A percentile compares a stretch with the other conserved stretches of the same genome.
Evolutionary conservation across 352 stramenopile genomes (phyloP).

Genomic region (Phytophthora sp.): DNA sequence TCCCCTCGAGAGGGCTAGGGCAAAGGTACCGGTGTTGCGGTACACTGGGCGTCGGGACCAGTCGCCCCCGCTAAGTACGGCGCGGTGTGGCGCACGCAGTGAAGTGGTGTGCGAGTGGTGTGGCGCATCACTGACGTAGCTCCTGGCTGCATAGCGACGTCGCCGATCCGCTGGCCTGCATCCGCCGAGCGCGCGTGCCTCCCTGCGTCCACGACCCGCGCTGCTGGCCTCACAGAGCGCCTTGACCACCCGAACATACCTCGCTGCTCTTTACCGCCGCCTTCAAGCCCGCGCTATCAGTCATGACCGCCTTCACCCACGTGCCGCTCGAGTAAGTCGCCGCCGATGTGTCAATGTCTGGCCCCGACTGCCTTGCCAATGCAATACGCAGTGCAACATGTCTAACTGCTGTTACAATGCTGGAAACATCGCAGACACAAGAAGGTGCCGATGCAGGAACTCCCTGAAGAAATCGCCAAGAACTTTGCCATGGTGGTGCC

Average conservation of each 20-base stretch:
- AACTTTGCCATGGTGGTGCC: constrained; percentile 59
- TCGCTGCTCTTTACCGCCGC: background rate
- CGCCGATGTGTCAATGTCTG: background rate
- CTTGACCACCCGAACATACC: constrained; percentile 6
- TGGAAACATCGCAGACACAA: constrained; percentile 56
- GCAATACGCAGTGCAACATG: background rate
- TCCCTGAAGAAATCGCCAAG: constrained; percentile 48
- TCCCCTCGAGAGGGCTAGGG: background rate
- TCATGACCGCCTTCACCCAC: constrained; percentile 40
- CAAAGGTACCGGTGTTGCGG: background rate
- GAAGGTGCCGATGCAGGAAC: constrained; percentile 63
- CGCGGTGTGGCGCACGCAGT: background rate
- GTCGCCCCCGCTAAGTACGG: background rate
- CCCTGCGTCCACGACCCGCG: background rate
- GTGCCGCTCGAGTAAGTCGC: constrained; percentile 44
- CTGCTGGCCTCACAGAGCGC: constrained; percentile 3
- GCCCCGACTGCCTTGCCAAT: no score
- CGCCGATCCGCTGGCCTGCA: constrained; percentile 28
- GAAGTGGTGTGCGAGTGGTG: constrained; percentile 1
- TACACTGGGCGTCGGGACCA: constrained; percentile 11
- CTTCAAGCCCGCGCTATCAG: background rate
- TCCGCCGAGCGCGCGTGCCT: constrained; percentile 1
- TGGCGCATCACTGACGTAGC: constrained; percentile 21
- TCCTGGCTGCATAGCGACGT: constrained; percentile 28
- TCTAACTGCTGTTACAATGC: background rate